Base-by-base conservation (phyloP, 148 eudicot species). In the Fallopia convolvulus region DNA sequence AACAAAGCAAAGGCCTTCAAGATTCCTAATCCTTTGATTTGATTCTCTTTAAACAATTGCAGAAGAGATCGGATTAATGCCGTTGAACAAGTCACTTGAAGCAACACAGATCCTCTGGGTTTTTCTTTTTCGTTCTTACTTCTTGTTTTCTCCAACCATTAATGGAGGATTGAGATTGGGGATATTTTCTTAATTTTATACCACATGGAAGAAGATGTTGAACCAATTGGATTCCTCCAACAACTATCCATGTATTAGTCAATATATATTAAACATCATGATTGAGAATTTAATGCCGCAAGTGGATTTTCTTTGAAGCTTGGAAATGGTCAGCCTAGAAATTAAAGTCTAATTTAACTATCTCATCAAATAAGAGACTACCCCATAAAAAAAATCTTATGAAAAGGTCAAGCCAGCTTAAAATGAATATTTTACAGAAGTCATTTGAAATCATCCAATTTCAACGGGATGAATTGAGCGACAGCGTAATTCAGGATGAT, bases 311-410 rank as follows among this genome's bases (percentile, higher is more conserved):
- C 9, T 15, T 33, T 36, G 46, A 68, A 15, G 18, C 0, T 39
- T 17, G 44, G 72, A 68, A 68, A 68, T 68, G 72, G 72, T 68
- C 72, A 39, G 39, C 44, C 46, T 33, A 68, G 70, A 61, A 8
- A 44, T 8, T 44, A 8, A 44, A 44, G 47, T 44, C 10, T 44
- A 44, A 8, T 44, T 9, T 44, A 44, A 8, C 47, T 44, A 44
- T 8, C 47, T n/a, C 21, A 55, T 17, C 8, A n/a, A n/a, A 2
- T 50, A 50, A 50, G 0, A n/a, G 18, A 13, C n/a, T 4, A 20
- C 17, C n/a, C 56, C 56, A n/a, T 10, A 58, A 21, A 23, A 58
- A 21, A 23, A 58, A 21, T 18, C 10, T 8, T 21, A 21, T 32
- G 70, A 65, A 12, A 61, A 30, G 41, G 70, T 65, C 70, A 65